Conservation (phyloP, 148 eudicot genomes). For the Vaccinium vitisidaea region DNA sequence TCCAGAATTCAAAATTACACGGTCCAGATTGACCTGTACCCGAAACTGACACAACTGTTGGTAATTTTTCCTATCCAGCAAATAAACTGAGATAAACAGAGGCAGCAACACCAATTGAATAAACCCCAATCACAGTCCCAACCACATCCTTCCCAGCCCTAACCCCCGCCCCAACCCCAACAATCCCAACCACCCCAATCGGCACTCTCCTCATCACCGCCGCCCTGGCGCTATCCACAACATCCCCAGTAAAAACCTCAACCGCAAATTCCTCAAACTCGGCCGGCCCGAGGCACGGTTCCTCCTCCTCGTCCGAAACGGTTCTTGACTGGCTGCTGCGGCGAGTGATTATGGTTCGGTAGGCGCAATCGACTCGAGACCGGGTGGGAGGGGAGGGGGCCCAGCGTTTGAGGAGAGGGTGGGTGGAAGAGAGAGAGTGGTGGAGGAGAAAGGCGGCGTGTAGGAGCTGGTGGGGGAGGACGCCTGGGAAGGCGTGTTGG, state of each 20-base stretch:
- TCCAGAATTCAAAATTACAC: too few species aligned
- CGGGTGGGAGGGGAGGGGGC: conserved; percentile 61
- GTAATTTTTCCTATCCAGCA: conserved; percentile 4
- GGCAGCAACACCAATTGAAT: conserved; percentile 69
- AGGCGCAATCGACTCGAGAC: conserved; percentile 52
- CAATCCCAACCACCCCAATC: conserved; percentile 64
- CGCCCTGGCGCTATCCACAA: conserved; percentile 41
- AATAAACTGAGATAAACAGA: conserved; percentile 46
- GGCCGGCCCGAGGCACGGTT: conserved; percentile 19
- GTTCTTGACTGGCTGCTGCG: not conserved
- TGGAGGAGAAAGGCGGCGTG: conserved; percentile 59
- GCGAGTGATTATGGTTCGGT: conserved; percentile 5
- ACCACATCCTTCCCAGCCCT: conserved; percentile 48
- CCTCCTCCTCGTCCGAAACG: not conserved
- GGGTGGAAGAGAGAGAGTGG: conserved; percentile 37
- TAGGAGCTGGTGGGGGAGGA: conserved; percentile 78
- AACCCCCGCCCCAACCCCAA: conserved; percentile 53
- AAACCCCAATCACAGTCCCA: conserved; percentile 20
- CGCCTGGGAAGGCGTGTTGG: conserved; percentile 57
- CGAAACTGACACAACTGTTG: too few species aligned
- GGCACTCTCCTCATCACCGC: conserved; percentile 43
- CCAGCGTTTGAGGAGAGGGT: conserved; percentile 30
- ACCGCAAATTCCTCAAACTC: conserved; percentile 58
- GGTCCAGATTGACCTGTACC: too few species aligned
- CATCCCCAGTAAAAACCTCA: conserved; percentile 50